phyloP scores from a whole-genome alignment of 139 green algal species.

The Chlorella ohadii region DNA sequence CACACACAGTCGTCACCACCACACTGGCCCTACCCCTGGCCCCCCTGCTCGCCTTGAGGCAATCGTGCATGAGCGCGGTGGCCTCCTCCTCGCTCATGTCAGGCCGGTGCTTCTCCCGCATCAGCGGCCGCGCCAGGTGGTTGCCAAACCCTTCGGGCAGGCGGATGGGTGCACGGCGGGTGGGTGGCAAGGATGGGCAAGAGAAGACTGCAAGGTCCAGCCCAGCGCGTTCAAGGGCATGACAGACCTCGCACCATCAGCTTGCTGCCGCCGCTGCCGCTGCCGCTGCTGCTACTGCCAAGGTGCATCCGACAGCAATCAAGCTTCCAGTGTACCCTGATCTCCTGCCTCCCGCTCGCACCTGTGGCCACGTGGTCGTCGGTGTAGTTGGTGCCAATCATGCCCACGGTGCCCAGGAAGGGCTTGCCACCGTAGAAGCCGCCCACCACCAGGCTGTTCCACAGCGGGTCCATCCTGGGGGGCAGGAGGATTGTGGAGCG shows the following conservation, averaged over 20 bases:
- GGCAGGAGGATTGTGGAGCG: too few species aligned
- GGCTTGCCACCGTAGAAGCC: slow-evolving; percentile 73
- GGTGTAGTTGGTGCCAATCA: slow-evolving; percentile 94
- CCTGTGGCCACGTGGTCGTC: slow-evolving; percentile 64
- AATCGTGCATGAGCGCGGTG: slow-evolving; percentile 83
- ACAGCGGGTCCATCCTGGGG: slow-evolving; percentile 93
- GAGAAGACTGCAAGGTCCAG: too few species aligned
- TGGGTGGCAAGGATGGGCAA: too few species aligned
- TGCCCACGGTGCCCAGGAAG: slow-evolving; percentile 90
- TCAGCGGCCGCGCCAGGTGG: slow-evolving; percentile 91
- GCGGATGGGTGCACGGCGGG: too few species aligned
- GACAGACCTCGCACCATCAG: too few species aligned
- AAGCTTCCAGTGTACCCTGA: not conserved
- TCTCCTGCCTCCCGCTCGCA: not conserved
- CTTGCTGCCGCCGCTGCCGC: too few species aligned
- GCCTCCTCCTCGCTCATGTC: slow-evolving; percentile 95
- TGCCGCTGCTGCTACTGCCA: too few species aligned
- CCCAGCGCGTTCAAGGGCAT: too few species aligned
- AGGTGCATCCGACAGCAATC: not conserved
- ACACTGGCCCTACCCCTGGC: too few species aligned
- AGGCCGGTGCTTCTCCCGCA: slow-evolving; percentile 86
- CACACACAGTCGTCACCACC: too few species aligned
- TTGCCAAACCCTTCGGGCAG: slow-evolving; percentile 88
- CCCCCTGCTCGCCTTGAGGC: slow-evolving; percentile 75
- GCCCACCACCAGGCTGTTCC: slow-evolving; percentile 95